Percentiles rank a stretch among this genome's conserved stretches.
Evolutionary conservation across 305 asterid genomes (phyloP).

Genomic region (Caryopteris hybrid): DNA sequence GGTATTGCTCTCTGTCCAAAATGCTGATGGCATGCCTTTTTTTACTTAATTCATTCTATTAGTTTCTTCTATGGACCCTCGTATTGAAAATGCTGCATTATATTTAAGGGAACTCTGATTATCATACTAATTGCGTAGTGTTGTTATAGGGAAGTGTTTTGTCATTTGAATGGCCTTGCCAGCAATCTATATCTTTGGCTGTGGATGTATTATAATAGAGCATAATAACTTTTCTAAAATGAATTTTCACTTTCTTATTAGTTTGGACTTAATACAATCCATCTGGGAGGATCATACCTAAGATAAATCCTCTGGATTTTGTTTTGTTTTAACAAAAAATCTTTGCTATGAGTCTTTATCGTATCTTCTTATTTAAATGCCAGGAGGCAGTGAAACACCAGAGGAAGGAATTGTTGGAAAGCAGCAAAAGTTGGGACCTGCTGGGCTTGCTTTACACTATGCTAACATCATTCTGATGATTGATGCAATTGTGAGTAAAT

Average conservation of each 20-base stretch:
- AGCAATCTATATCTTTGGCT: not conserved
- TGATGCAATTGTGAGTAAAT: constrained; percentile 69
- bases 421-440: constrained; percentile 61
- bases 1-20: not conserved
- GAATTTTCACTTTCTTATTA: constrained; percentile 1
- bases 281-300: not conserved
- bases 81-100: not conserved
- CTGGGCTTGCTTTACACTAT: constrained; percentile 76
- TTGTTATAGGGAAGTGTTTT: not conserved
- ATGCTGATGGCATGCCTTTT: not conserved
- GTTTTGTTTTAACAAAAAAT: not conserved
- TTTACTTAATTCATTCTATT: not conserved
- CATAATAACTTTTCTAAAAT: no score
- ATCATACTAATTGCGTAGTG: not conserved
- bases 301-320: not conserved
- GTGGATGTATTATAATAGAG: no score
- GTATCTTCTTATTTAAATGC: constrained; percentile 5
- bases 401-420: constrained; percentile 24
- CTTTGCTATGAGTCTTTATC: not conserved
- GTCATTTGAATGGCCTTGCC: not conserved
- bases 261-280: not conserved
- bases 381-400: constrained; percentile 32
- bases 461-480: constrained; percentile 81
- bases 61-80: not conserved
- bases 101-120: not conserved